Percentiles rank a stretch among this genome's conserved stretches.
Evolutionary conservation across 495 filamentous ascomycete genomes (phyloP).

Genomic region (Opeltia flavorubescens): DNA sequence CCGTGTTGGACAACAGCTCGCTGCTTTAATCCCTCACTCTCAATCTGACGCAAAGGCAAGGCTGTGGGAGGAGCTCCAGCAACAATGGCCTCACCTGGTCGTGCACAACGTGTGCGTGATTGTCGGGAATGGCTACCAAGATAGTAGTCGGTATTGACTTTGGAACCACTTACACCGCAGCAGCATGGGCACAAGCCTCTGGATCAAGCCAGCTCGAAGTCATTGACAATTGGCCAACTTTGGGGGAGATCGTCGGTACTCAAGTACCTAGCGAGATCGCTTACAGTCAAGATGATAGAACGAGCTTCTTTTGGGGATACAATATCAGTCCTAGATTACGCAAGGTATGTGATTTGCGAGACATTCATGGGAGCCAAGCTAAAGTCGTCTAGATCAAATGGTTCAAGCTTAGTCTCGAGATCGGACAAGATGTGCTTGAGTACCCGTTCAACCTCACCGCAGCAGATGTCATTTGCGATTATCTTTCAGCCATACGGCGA

Average conservation of each 20-base stretch:
- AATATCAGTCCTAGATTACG: constrained; percentile 18
- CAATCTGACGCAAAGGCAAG: no score
- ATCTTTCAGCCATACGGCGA: constrained; percentile 26
- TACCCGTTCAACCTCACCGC: constrained; percentile 17
- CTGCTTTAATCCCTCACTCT: no score
- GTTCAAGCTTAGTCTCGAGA: constrained; percentile 28
- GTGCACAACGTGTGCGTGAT: no score
- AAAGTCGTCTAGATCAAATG: background rate
- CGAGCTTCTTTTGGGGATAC: constrained; percentile 29
- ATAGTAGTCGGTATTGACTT: constrained; percentile 33
- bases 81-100: no score
- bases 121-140: background rate
- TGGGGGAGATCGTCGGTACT: constrained; percentile 15
- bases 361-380: no score
- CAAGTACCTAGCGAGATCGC: constrained; percentile 36
- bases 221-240: constrained; percentile 26
- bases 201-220: constrained; percentile 18
- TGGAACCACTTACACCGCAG: constrained; percentile 28
- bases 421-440: constrained; percentile 11
- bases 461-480: constrained; percentile 25
- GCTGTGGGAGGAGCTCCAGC: no score
- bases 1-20: no score
- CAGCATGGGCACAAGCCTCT: constrained; percentile 17
- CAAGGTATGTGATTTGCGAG: constrained; percentile 19
- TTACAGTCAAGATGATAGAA: constrained; percentile 14